Conservation (phyloP, 192 early-diverging fungal genomes). For the Dispira parvispora region DNA sequence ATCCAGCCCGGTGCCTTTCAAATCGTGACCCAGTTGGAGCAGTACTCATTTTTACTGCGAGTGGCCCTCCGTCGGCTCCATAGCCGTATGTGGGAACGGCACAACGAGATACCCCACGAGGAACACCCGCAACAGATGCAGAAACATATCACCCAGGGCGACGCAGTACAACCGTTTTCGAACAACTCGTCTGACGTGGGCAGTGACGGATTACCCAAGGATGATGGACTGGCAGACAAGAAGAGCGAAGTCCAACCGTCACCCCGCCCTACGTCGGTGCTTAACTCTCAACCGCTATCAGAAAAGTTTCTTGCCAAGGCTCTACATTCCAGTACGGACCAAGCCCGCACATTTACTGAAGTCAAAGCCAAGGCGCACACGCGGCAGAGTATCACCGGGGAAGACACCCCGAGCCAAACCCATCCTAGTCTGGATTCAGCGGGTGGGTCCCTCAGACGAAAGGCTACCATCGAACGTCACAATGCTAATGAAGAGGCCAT, state of each 20-base stretch:
- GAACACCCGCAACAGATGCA: no score
- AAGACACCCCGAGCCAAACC: neutral
- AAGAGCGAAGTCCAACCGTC: no score
- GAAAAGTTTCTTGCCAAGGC: neutral
- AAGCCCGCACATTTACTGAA: neutral
- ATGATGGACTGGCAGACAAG: no score
- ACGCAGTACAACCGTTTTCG: no score
- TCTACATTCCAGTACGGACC: neutral
- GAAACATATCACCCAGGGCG: no score
- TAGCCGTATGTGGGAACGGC: constrained; percentile 12
- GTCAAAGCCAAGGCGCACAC: neutral
- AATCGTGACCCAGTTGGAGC: constrained; percentile 70
- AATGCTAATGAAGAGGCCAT: neutral
- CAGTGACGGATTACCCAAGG: no score
- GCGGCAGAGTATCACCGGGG: neutral
- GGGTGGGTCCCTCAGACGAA: neutral
- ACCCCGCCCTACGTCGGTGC: no score
- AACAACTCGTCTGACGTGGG: no score
- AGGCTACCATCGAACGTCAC: neutral
- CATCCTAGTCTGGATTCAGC: neutral
- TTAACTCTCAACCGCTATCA: no score
- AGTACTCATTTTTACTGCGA: constrained; percentile 78
- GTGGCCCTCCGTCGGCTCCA: constrained; percentile 70
- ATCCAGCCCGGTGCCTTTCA: constrained; percentile 33
- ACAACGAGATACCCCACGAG: no score